Evolutionary conservation across 2,329 filamentous ascomycete species (phyloP).

Genomic region (Exophiala bonariae): DNA sequence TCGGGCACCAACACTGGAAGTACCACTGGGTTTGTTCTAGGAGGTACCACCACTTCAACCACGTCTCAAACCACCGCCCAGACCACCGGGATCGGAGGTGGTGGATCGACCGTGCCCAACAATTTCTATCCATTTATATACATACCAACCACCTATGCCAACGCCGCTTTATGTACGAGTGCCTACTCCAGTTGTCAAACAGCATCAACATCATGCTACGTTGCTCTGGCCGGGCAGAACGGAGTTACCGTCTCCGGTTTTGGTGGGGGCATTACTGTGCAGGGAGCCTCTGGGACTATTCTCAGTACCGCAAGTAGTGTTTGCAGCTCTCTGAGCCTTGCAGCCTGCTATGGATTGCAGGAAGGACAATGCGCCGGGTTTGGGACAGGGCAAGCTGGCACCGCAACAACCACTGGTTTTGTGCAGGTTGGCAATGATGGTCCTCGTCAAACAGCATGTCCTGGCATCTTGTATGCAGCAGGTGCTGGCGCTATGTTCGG

Average conservation of each 20-base stretch:
- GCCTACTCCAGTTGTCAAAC: conserved; percentile 55
- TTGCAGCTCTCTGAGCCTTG: conserved; percentile 46
- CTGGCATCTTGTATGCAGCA: conserved; percentile 44
- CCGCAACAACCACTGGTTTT: conserved; percentile 23
- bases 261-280: conserved; percentile 47
- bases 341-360: conserved; percentile 51
- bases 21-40: conserved; percentile 26
- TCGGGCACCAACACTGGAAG: conserved; percentile 26
- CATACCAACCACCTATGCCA: conserved; percentile 55
- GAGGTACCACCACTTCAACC: conserved; percentile 24
- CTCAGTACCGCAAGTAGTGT: conserved; percentile 43
- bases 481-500: conserved; percentile 45
- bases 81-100: conserved; percentile 38
- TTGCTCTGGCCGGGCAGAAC: conserved; percentile 48
- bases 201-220: conserved; percentile 46
- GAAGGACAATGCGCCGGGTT: conserved; percentile 47
- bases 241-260: conserved; percentile 53
- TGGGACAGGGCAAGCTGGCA: conserved; percentile 32
- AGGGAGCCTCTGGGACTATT: conserved; percentile 42
- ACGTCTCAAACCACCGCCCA: conserved; percentile 33
- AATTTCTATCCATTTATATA: conserved; percentile 53
- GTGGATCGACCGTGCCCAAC: conserved; percentile 36
- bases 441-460: conserved; percentile 29
- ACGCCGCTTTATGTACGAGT: conserved; percentile 52
- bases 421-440: conserved; percentile 22